Conservation (phyloP, 768 basidiomycete genomes). For the Pisolithus tinctorius region DNA sequence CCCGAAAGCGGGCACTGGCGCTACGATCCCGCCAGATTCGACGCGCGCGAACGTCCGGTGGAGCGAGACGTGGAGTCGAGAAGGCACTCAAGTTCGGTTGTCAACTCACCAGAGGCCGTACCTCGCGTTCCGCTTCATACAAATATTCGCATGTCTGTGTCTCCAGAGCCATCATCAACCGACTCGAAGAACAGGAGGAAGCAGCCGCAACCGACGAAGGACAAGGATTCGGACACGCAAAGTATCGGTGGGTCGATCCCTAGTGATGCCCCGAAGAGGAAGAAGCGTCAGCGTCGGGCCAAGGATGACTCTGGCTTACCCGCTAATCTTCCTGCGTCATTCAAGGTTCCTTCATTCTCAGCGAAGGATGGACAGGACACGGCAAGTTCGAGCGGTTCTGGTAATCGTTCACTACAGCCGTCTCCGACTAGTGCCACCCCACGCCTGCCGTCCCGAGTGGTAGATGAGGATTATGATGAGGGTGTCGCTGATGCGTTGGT, state of each 20-base stretch:
- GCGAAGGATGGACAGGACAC: slow-evolving; percentile 52
- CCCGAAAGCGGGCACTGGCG: slow-evolving; percentile 43
- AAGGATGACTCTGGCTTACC: slow-evolving; percentile 37
- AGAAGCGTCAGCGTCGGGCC: slow-evolving; percentile 37
- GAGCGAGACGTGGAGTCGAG: slow-evolving; percentile 30
- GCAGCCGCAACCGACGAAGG: slow-evolving; percentile 33
- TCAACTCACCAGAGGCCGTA: slow-evolving; percentile 40
- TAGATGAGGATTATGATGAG: slow-evolving; percentile 95
- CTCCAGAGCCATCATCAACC: slow-evolving; percentile 41
- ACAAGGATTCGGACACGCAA: slow-evolving; percentile 39
- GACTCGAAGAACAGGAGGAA: slow-evolving; percentile 43
- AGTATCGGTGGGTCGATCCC: slow-evolving; percentile 22
- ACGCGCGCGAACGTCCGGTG: slow-evolving; percentile 35
- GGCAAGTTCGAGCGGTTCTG: slow-evolving; percentile 58
- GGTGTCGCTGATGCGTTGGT: slow-evolving; percentile 84
- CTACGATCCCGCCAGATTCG: slow-evolving; percentile 57
- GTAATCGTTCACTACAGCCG: slow-evolving; percentile 59
- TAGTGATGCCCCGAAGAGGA: slow-evolving; percentile 44
- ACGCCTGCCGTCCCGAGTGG: slow-evolving; percentile 54
- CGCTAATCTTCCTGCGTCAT: slow-evolving; percentile 26
- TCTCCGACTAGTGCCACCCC: slow-evolving; percentile 61
- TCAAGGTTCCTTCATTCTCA: slow-evolving; percentile 28
- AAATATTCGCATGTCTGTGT: slow-evolving; percentile 48
- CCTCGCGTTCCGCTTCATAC: slow-evolving; percentile 23
- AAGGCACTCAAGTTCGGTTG: slow-evolving; percentile 33